Percentiles rank a stretch among this genome's conserved stretches.
These are phyloP conservation scores for Kazachstania sp. DNA, from an alignment of 1,139 yeast genomes.

Conservation along the genomic window DNA sequence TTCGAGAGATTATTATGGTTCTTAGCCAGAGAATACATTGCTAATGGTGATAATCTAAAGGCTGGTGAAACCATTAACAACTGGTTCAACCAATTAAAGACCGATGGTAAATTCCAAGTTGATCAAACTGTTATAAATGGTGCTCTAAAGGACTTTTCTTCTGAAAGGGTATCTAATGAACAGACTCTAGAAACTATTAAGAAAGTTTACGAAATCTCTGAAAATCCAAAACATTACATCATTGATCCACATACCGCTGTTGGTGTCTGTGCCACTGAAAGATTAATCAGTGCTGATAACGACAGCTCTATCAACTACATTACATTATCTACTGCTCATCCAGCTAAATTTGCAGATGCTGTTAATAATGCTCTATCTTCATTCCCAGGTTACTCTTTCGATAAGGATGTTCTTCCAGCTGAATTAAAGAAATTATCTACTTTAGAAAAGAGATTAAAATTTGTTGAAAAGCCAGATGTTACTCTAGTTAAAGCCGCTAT, in stretches of 20 bases:
- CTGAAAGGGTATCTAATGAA: conserved; percentile 71
- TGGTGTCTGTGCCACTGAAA: conserved; percentile 72
- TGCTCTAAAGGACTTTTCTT: conserved; percentile 62
- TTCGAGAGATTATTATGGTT: conserved; percentile 96
- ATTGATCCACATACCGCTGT: conserved; percentile 96
- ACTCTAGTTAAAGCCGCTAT: conserved; percentile 68
- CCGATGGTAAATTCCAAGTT: conserved; percentile 67
- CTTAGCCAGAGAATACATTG: conserved; percentile 61
- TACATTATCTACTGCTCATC: conserved; percentile 93
- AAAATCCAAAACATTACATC: conserved; percentile 61
- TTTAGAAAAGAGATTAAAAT: conserved; percentile 67
- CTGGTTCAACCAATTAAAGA: conserved; percentile 77
- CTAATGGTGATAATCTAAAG: conserved; percentile 48
- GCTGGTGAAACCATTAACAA: conserved; percentile 65
- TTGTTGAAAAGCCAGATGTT: conserved; percentile 66
- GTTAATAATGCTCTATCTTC: conserved; percentile 70
- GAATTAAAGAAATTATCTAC: conserved; percentile 67
- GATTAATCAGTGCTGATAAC: conserved; percentile 45
- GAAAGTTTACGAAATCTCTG: conserved; percentile 44
- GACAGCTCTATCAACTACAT: conserved; percentile 46
- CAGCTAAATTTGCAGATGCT: conserved; percentile 96
- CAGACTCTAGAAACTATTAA: conserved; percentile 74
- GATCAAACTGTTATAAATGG: conserved; percentile 54
- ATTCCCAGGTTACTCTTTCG: conserved; percentile 71
- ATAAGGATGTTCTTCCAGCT: conserved; percentile 77